Percentiles rank a stretch among this genome's conserved stretches.
Evolutionary conservation across 2,329 filamentous ascomycete genomes (phyloP).

Genomic region (Periconia sp.): DNA sequence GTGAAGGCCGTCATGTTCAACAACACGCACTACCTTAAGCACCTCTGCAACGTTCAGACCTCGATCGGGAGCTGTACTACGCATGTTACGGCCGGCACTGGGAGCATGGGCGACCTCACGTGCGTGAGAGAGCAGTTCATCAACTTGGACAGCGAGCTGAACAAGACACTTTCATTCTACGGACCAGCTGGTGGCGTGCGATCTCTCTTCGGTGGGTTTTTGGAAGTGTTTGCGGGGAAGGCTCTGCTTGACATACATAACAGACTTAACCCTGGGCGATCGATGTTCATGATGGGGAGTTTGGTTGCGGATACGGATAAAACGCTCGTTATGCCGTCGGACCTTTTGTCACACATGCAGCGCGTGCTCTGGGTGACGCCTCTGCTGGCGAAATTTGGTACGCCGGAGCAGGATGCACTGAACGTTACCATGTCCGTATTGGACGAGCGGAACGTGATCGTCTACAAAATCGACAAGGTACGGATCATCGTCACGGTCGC

Average conservation of each 20-base stretch:
- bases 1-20: conserved; percentile 5
- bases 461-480: conserved; percentile 2
- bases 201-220: no score
- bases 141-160: no score
- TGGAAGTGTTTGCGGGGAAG: no score
- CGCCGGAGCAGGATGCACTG: background rate
- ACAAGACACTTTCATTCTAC: no score
- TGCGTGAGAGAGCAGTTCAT: background rate
- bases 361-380: conserved; percentile 5
- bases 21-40: conserved; percentile 3
- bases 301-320: conserved; percentile 2
- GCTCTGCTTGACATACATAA: no score
- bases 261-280: no score
- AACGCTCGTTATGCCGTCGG: conserved; percentile 3
- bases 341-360: conserved; percentile 5
- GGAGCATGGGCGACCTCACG: background rate
- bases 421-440: conserved; percentile 1
- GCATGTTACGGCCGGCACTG: background rate
- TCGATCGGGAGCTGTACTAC: conserved; percentile 1
- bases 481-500: conserved; percentile 1
- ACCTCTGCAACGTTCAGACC: conserved; percentile 3
- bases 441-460: conserved; percentile 2
- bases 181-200: no score
- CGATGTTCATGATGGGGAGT: background rate
- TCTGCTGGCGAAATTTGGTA: conserved; percentile 1